Evolutionary conservation across 192 early-diverging fungal genomes (phyloP), one percentile per base, ranked within the genome.

Genomic region (Backusella mclennaniae): DNA sequence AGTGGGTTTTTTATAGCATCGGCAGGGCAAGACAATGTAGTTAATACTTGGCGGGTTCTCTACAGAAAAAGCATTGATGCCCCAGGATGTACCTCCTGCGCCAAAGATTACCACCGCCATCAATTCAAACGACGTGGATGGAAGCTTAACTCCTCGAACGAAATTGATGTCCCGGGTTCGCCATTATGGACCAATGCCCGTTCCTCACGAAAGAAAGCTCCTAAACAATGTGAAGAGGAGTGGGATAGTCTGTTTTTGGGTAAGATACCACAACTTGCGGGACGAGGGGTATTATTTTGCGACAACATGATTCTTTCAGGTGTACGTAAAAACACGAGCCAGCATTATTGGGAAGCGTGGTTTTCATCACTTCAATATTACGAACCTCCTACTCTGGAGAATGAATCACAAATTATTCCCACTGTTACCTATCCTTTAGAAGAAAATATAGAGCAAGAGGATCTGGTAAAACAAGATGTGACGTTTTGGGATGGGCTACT

Each of bases 1-100:
- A 83, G 52, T 23, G 81, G 78, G 8, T 83, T 77, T 17, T 74
- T 79, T 52, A 44, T 83, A 35, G 81, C 81, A 11, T 83, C 81
- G 7, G 36, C 49, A 31, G 67, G 77, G 2, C 11, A 38, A 5
- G 75, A 83, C 36, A 75, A 79, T 7, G 69, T 71, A 12, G 81
- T 76, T 21, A 69, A 77, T 67, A 72, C 76, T 14, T 79, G 81
- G 81, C 63, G 75, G 14, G 14, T 83, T 15, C 35, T 67, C 49
- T 35, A 59, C 68, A 39, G 73, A 72, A 67, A 73, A 46, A 6
- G 26, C 0, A 8, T 9, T 11, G 21, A 41, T 26, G 38, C 35
- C 36, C 14, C 53, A 68, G 44, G 69, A 72, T 71, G 68, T 15
- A 66, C 35, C 1, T 35, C 53, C 35, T 82, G 73, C 42, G 31